Conservation (phyloP, 345 rosid species). For the Firmiana major region DNA sequence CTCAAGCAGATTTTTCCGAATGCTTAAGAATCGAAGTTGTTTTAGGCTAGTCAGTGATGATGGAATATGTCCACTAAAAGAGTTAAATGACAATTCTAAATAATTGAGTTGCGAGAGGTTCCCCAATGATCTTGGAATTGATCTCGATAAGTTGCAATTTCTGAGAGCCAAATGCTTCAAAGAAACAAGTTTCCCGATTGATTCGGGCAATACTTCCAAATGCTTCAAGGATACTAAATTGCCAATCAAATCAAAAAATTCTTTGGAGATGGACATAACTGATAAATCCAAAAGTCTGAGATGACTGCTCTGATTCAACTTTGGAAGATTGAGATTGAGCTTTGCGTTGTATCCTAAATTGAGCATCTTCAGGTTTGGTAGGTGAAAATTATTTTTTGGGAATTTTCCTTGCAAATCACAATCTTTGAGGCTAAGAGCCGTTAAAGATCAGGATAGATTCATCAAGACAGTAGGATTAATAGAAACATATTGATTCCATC, state of each 20-base stretch:
- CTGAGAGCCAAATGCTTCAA: not conserved
- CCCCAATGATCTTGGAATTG: not conserved
- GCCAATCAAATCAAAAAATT: no score
- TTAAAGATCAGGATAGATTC: not conserved
- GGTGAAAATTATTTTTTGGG: not conserved
- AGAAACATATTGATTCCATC: not conserved
- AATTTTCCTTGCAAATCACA: not conserved
- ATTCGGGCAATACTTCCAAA: not conserved
- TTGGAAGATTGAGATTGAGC: not conserved
- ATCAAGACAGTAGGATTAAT: not conserved
- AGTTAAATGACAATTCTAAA: not conserved
- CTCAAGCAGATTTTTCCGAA: no score
- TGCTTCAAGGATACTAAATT: not conserved
- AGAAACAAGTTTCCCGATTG: not conserved
- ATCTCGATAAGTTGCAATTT: not conserved
- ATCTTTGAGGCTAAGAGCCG: not conserved
- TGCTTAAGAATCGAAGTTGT: no score
- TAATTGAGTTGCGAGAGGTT: not conserved
- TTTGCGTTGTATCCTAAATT: not conserved
- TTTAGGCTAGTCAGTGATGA: not conserved
- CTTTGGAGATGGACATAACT: not conserved
- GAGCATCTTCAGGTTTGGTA: not conserved
- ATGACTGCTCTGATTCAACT: slow-evolving; percentile 2
- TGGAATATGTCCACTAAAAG: not conserved
- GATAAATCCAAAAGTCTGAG: not conserved